Base-by-base conservation (phyloP, 2,329 filamentous ascomycete species). In the Colletotrichum horii region DNA sequence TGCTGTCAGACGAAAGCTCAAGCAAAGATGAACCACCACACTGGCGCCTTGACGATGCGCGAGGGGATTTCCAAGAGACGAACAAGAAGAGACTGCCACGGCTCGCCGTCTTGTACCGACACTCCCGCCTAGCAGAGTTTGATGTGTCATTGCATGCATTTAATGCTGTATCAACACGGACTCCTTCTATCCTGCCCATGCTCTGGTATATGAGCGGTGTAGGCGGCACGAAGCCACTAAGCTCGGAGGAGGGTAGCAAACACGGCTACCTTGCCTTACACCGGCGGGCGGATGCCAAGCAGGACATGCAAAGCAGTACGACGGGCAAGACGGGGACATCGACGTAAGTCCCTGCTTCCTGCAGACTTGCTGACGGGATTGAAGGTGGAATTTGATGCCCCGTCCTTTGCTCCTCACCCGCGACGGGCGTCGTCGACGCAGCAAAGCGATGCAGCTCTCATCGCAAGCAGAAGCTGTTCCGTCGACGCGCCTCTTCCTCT, bases 101-200 rank as follows among this genome's bases (percentile, higher is more conserved):
- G 43, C 43, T 9, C 43, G n/a, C 43, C 43, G 6, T 52, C 43
- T 30, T 32, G 16, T 71, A 28, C 58, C 70, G 64, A 60, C 34
- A 30, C 43, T 64, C 71, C 65, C 52, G 36, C 58, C 60, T 34
- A 43, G 14, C 30, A 24, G 24, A 66, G n/a, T 64, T 62, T 70
- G 64, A 72, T 75, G 75, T 77, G 48, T 73, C 73, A 76, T 76
- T 72, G 73, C 72, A 68, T 77, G 75, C 68, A 72, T 12, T 55
- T 60, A 56, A 34, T 34, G 67, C 72, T 69, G 72, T 72, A 76
- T 65, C 72, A 76, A 77, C 75, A 73, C 72, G 67, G 58, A 48
- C 67, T 62, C 34, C 43, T 16, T 62, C 43, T 62, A 43, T 65
- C 48, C 48, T 58, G 52, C 60, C 65, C 34, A 60, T 55, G 58